A percentile compares a stretch with the other conserved stretches of the same genome.
phyloP scores from a whole-genome alignment of 257 asterid species.

The Nicotiana knightiana region DNA sequence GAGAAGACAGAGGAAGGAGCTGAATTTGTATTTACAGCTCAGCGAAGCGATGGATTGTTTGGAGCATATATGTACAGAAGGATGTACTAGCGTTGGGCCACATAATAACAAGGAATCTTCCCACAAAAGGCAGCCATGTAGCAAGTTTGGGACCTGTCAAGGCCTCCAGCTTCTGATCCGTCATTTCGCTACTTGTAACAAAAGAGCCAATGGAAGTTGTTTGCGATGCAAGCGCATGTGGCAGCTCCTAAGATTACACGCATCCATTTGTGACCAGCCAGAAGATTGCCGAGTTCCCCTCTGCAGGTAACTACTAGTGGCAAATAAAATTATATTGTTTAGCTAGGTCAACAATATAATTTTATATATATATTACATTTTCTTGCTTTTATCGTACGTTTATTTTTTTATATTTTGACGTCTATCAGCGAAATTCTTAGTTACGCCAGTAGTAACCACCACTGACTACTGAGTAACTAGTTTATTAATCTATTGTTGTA shows the following conservation, averaged over 20 bases:
- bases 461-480: neutral
- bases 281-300: conserved; percentile 84
- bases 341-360: too few relatives aligned
- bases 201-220: conserved; percentile 74
- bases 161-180: conserved; percentile 73
- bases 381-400: too few relatives aligned
- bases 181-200: conserved; percentile 75
- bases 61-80: conserved; percentile 81
- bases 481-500: neutral
- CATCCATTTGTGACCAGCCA: conserved; percentile 67
- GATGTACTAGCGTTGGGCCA: conserved; percentile 82
- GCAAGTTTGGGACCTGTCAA: conserved; percentile 70
- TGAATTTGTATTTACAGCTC: conserved; percentile 54
- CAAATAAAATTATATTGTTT: too few relatives aligned
- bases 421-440: too few relatives aligned
- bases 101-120: conserved; percentile 39
- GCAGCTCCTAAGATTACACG: conserved; percentile 77
- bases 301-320: conserved; percentile 52
- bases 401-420: too few relatives aligned
- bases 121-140: conserved; percentile 56
- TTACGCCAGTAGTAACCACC: too few relatives aligned
- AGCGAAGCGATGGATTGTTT: conserved; percentile 92
- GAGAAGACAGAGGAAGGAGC: conserved; percentile 53
- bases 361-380: too few relatives aligned
- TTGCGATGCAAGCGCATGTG: conserved; percentile 75